Conservation (phyloP, 1,284 basidiomycete genomes). For the Cryptococcus depauperatus region DNA sequence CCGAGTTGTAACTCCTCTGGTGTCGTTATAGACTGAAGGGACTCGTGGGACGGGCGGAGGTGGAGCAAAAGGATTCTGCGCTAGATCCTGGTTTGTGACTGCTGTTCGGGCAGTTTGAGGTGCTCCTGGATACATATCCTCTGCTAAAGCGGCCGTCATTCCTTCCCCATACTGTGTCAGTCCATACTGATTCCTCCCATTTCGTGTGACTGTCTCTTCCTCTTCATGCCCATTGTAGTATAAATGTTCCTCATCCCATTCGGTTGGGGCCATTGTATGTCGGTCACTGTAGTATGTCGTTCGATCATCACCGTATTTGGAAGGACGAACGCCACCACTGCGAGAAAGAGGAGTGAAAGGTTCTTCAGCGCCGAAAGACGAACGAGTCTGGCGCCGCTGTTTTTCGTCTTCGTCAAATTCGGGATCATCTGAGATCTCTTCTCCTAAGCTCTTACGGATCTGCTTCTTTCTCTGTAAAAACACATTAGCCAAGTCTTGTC, state of each 20-base stretch:
- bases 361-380: constrained; percentile 13
- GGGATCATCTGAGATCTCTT: constrained; percentile 4
- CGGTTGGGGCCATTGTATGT: constrained; percentile 1
- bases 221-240: background rate
- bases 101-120: background rate
- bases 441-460: constrained; percentile 6
- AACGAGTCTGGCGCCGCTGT: constrained; percentile 7
- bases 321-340: background rate
- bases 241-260: background rate
- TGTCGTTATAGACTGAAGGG: background rate
- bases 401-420: constrained; percentile 7
- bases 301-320: background rate
- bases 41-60: constrained; percentile 10
- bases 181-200: constrained; percentile 7
- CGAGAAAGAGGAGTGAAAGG: constrained; percentile 10
- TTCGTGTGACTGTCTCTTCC: background rate
- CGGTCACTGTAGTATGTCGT: constrained; percentile 4
- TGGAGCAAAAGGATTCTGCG: constrained; percentile 10
- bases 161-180: constrained; percentile 7
- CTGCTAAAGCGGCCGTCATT: constrained; percentile 11
- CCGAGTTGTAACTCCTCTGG: background rate
- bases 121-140: constrained; percentile 4
- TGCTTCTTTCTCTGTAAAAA: constrained; percentile 9
- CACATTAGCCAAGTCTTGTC: background rate
- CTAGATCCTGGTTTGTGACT: no score